Conservation (phyloP, 305 asterid species). For the Fraxinus sp. region DNA sequence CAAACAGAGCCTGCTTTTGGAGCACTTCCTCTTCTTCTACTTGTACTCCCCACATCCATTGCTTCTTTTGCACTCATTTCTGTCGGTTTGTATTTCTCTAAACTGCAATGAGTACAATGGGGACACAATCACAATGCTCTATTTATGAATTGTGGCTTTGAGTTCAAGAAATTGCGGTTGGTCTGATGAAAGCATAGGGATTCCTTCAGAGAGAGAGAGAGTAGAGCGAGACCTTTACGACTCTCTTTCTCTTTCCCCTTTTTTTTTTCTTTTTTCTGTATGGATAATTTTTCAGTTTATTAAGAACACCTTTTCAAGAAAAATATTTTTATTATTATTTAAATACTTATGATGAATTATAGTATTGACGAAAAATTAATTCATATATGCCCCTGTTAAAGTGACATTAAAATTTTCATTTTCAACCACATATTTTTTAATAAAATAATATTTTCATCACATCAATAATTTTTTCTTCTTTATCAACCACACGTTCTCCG, state of each 20-base stretch:
- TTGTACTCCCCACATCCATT: slow-evolving; percentile 41
- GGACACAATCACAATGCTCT: slow-evolving; percentile 33
- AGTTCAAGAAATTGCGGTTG: slow-evolving; percentile 43
- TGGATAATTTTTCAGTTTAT: neutral
- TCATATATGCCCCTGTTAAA: neutral
- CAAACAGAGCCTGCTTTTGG: slow-evolving; percentile 76
- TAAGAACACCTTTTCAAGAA: neutral
- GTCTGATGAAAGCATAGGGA: slow-evolving; percentile 43
- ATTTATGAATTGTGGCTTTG: slow-evolving; percentile 35
- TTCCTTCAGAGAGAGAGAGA: slow-evolving; percentile 26
- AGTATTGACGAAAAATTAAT: neutral
- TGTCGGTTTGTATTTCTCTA: slow-evolving; percentile 1
- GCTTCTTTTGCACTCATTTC: slow-evolving; percentile 34
- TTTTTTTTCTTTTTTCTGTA: neutral
- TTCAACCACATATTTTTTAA: no score
- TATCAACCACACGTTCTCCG: no score
- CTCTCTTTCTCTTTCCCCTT: slow-evolving; percentile 3
- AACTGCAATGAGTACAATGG: slow-evolving; percentile 31
- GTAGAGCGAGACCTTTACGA: neutral
- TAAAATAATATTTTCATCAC: no score
- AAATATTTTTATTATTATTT: no score
- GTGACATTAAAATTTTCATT: no score
- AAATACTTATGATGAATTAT: neutral
- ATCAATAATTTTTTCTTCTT: no score
- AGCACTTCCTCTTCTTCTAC: slow-evolving; percentile 36